Evolutionary conservation across 2,329 filamentous ascomycete species (phyloP), one percentile per base, ranked within the genome.

Genomic region (Penicillium verrucosum): DNA sequence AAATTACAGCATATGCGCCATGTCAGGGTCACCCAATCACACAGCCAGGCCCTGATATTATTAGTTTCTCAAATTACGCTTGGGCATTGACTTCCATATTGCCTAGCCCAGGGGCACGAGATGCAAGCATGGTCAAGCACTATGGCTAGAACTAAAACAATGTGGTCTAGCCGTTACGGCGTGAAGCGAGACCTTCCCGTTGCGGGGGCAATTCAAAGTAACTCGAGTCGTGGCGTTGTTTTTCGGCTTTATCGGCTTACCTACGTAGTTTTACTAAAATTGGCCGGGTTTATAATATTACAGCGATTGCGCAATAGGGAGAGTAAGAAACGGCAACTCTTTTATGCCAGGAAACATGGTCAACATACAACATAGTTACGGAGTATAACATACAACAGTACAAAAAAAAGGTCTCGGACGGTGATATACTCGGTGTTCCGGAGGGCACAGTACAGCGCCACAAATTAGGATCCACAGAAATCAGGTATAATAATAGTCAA

Each of bases 41-140:
- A 32, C 42, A 48, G 34, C 41, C 23, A 40, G 48, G 46, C 14
- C 42, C 42, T 14, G 48, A 45, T 42, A 21, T 46, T 37, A 27
- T 12, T 32, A 27, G 14, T 52, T 45, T 40, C 34, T 23, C 11
- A 52, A 32, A 38, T 41, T 56, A 18, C 48, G 42, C 36, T 44
- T 54, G 52, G 32, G 34, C 41, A 53, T 21, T 51, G 30, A n/a
- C 27, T n/a, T 18, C 18, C 42, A 36, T n/a, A 57, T 48, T 43
- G 43, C 51, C 51, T 58, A 52, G 48, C 12, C 18, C 48, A 56
- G 51, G 54, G 41, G 48, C 42, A 38, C 14, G 21, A 37, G 49
- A 49, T 36, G 59, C 51, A 63, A 63, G 61, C 60, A 51, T 55
- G 53, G 49, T 57, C 44, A 63, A 62, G 59, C 60, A 61, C 56